A percentile compares a stretch with the other conserved stretches of the same genome.
Evolutionary conservation across 345 rosid species (phyloP).

Genomic region (Acer saccharum): DNA sequence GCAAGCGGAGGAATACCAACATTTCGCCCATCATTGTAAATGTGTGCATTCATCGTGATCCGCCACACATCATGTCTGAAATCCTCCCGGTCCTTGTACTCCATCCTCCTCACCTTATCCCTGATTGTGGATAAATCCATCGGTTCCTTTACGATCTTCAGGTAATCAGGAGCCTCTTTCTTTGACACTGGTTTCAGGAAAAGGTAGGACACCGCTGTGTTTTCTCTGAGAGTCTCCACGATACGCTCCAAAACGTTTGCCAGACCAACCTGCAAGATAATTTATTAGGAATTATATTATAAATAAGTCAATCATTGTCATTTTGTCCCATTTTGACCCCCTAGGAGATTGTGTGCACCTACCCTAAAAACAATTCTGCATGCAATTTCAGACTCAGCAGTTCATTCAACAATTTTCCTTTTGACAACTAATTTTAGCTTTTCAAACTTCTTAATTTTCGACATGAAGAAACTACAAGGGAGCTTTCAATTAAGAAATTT

Average conservation of each 20-base stretch:
- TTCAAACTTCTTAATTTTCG: background rate
- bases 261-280: slow-evolving; percentile 70
- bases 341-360: no score
- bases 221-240: slow-evolving; percentile 66
- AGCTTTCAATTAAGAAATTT: background rate
- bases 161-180: slow-evolving; percentile 96
- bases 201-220: slow-evolving; percentile 71
- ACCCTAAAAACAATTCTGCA: background rate
- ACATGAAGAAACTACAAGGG: slow-evolving; percentile 3
- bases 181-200: slow-evolving; percentile 84
- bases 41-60: slow-evolving; percentile 76
- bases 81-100: slow-evolving; percentile 65
- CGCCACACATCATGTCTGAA: slow-evolving; percentile 93
- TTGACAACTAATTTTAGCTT: background rate
- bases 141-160: slow-evolving; percentile 52
- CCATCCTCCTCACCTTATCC: slow-evolving; percentile 85
- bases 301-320: background rate
- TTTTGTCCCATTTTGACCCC: background rate
- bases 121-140: slow-evolving; percentile 91
- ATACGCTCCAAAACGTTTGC: slow-evolving; percentile 76
- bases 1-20: slow-evolving; percentile 95
- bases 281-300: background rate
- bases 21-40: slow-evolving; percentile 76
- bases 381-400: background rate
- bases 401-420: background rate